A percentile compares a stretch with the other conserved stretches of the same genome.
Evolutionary conservation across 148 eudicot species (phyloP).

Genomic region (Rhododendron kiyosumense): DNA sequence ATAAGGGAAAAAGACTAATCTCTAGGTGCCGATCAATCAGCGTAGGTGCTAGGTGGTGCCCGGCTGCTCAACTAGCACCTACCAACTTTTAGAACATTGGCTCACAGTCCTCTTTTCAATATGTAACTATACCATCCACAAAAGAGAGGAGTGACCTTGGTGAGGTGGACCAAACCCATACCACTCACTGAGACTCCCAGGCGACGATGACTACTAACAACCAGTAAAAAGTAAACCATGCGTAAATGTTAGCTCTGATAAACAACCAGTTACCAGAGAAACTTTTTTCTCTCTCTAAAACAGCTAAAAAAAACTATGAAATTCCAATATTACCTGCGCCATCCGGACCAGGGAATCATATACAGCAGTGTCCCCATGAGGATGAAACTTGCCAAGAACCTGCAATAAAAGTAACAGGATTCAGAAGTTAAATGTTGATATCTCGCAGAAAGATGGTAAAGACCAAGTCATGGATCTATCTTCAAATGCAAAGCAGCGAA

Average conservation of each 20-base stretch:
- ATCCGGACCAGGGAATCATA: slow-evolving; percentile 93
- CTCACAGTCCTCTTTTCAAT: neutral
- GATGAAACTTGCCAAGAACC: slow-evolving; percentile 98
- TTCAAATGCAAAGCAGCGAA: neutral
- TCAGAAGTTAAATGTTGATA: slow-evolving; percentile 11
- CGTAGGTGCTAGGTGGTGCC: neutral
- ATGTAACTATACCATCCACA: neutral
- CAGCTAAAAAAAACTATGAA: neutral
- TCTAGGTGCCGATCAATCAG: neutral
- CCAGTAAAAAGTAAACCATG: neutral
- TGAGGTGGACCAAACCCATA: neutral
- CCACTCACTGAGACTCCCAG: neutral
- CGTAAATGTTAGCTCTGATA: neutral
- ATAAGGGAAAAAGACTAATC: neutral
- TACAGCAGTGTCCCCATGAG: slow-evolving; percentile 94
- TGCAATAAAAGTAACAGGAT: slow-evolving; percentile 19
- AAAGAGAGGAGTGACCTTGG: neutral
- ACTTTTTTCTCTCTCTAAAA: neutral
- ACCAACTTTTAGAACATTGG: neutral
- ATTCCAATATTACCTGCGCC: slow-evolving; percentile 78
- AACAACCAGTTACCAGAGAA: neutral
- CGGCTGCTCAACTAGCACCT: neutral
- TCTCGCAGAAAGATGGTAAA: neutral
- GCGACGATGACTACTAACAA: neutral
- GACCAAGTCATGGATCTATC: neutral